Evolutionary conservation across 2,329 filamentous ascomycete species (phyloP), one percentile per base, ranked within the genome.

Genomic region (Aspergillus niger): DNA sequence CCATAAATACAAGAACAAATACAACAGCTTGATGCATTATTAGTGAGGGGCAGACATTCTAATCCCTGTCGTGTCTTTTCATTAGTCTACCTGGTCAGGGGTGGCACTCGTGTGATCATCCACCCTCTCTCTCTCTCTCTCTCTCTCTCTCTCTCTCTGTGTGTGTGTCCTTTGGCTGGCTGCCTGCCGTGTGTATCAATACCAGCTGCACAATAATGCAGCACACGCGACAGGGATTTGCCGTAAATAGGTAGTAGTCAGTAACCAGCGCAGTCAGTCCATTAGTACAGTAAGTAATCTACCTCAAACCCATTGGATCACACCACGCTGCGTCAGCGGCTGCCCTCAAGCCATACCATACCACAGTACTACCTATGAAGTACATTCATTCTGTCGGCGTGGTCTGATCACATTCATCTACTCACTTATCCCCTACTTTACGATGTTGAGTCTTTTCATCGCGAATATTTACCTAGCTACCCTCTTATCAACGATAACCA

Each of bases 321-420:
- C 24, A 44, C 52, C 38, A 13, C 24, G 15, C 38, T 44, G 52
- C 52, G 24, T 55, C 52, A 22, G 52, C 41, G 52, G 52, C 52
- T 30, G 52, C 15, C 26, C 38, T 36, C 32, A 26, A 26, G 26
- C 26, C 26, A 20, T 20, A 20, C 20, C 20, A 36, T 36, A 36
- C 32, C 32, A 36, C 32, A 36, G 32, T 13, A 36, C 32, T 36
- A 36, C 32, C 11, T 36, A 11, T 13, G 32, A 36, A 36, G 32
- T 36, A 36, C 36, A 15, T 11, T 26, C 36, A 26, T 15, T 30
- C 15, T 22, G 52, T 15, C 8, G 24, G 1, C 15, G 38, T 55
- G 52, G 52, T 26, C 52, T 55, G 52, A 57, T 57, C 44, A 49
- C 43, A 47, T 36, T 36, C 32, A 36, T 36, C 32, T 30, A 36